A percentile compares a stretch with the other conserved stretches of the same genome.
Conservation (phyloP, 768 basidiomycete genomes). For the Termitomyces titanicus region DNA sequence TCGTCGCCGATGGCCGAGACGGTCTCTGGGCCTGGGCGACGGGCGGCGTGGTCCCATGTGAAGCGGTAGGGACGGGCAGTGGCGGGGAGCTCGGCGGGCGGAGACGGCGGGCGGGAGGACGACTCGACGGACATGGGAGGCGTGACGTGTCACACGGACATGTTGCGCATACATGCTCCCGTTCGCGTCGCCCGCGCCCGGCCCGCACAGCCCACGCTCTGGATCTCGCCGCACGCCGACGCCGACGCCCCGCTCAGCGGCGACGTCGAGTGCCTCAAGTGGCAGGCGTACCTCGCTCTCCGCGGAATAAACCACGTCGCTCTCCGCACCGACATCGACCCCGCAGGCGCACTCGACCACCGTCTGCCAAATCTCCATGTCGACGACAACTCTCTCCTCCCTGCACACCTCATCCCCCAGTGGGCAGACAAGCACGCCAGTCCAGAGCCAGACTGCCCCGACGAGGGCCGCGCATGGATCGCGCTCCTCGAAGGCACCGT, state of each 20-base stretch:
- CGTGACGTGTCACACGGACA: slow-evolving; percentile 27
- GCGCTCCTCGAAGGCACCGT: slow-evolving; percentile 72
- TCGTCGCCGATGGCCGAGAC: too few relatives aligned
- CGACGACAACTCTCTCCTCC: slow-evolving; percentile 49
- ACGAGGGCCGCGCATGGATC: slow-evolving; percentile 83
- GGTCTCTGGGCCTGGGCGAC: slow-evolving; percentile 64
- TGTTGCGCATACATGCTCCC: slow-evolving; percentile 45
- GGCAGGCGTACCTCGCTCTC: slow-evolving; percentile 81
- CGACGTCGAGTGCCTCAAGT: slow-evolving; percentile 86
- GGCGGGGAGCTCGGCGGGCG: slow-evolving; percentile 40
- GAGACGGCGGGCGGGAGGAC: slow-evolving; percentile 54
- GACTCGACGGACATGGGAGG: slow-evolving; percentile 39
- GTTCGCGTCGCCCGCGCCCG: slow-evolving; percentile 29
- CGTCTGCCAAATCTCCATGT: slow-evolving; percentile 70
- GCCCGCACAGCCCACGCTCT: slow-evolving; percentile 46
- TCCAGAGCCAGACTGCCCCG: slow-evolving; percentile 48
- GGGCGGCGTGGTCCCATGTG: slow-evolving; percentile 64
- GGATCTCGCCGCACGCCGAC: slow-evolving; percentile 47
- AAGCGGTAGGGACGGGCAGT: slow-evolving; percentile 66
- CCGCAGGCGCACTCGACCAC: slow-evolving; percentile 66
- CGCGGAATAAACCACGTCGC: slow-evolving; percentile 54
- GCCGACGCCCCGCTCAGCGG: slow-evolving; percentile 47
- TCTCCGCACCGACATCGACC: slow-evolving; percentile 65
- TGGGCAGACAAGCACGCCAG: slow-evolving; percentile 51
- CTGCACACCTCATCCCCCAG: slow-evolving; percentile 64